Evolutionary conservation across 2,329 filamentous ascomycete species (phyloP).

Genomic region (Tolypocladium cylindrosporum): DNA sequence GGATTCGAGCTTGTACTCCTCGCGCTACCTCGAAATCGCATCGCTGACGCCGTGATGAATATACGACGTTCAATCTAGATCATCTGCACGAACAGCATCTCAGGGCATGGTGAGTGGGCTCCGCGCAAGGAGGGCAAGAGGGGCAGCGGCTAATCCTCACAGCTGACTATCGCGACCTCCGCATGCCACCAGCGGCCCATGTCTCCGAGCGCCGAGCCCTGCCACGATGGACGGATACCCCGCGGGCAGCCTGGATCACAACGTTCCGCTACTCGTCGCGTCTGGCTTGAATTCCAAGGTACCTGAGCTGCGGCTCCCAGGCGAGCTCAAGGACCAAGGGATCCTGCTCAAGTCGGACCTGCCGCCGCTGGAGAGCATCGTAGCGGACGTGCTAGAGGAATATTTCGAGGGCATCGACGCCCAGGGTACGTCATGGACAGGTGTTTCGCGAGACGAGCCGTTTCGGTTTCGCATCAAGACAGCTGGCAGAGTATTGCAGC

Average conservation of each 20-base stretch:
- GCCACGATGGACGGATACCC: conserved; percentile 69
- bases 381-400: conserved; percentile 54
- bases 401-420: conserved; percentile 59
- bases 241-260: conserved; percentile 71
- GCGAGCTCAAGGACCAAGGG: conserved; percentile 46
- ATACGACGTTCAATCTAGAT: not conserved
- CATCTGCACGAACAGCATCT: not conserved
- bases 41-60: not conserved
- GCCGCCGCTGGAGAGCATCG: conserved; percentile 53
- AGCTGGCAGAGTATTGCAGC: conserved; percentile 64
- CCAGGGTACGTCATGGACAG: conserved; percentile 56
- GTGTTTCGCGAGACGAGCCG: conserved; percentile 38
- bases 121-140: not conserved
- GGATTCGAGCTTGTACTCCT: not conserved
- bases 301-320: conserved; percentile 31
- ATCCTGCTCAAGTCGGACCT: conserved; percentile 61
- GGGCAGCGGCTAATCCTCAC: not conserved
- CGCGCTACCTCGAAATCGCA: not conserved
- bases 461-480: conserved; percentile 60
- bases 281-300: conserved; percentile 54
- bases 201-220: conserved; percentile 10
- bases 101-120: not conserved
- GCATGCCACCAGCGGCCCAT: conserved; percentile 5
- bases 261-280: conserved; percentile 73
- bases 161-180: not conserved